These are phyloP conservation scores for Botrytis tulipae DNA, from an alignment of 2,329 filamentous ascomycete genomes.

Conservation along the genomic window DNA sequence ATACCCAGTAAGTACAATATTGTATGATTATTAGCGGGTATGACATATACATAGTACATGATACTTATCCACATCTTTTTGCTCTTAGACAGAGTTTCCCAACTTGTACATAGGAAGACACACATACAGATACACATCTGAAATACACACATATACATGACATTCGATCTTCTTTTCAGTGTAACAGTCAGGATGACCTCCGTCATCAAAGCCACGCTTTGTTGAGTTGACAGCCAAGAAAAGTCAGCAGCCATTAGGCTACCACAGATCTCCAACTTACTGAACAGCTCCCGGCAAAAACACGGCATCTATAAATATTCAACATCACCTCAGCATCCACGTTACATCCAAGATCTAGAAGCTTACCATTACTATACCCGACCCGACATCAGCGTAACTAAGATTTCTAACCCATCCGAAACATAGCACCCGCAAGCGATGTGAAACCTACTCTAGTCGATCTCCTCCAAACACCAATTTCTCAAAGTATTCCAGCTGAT, in stretches of 20 bases:
- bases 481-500: neutral
- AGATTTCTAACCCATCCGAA: neutral
- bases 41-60: neutral
- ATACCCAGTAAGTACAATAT: conserved; percentile 4
- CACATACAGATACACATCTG: neutral
- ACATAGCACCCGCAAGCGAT: neutral
- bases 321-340: neutral
- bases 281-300: conserved; percentile 3
- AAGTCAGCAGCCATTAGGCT: conserved; percentile 17
- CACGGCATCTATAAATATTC: conserved; percentile 8
- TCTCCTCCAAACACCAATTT: neutral
- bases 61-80: neutral
- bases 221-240: neutral
- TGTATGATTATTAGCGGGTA: neutral
- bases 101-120: neutral
- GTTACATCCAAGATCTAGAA: neutral
- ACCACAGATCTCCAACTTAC: neutral
- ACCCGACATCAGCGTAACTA: neutral
- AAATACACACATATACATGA: neutral
- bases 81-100: neutral
- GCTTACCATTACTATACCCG: neutral
- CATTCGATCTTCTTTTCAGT: neutral
- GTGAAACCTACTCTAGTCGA: neutral
- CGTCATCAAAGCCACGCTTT: neutral
- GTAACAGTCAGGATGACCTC: neutral